Base-by-base conservation (phyloP, 2,329 filamentous ascomycete species). In the Neoascochyta sp. region DNA sequence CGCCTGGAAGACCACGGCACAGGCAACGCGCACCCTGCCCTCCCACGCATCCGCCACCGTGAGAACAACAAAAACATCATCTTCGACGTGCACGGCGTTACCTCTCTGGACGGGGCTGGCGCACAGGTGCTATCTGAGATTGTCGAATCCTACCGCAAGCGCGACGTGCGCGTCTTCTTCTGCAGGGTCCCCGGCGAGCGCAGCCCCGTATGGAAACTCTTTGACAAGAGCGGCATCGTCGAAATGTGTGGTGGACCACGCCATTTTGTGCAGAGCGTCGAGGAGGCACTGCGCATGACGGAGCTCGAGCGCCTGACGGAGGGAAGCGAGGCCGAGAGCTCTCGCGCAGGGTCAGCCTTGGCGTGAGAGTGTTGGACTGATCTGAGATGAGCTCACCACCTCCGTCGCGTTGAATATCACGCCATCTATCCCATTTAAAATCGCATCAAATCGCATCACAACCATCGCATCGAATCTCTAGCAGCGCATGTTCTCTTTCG, bases 51-150 rank as follows among this genome's bases (percentile, higher is more conserved):
- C 9, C 76, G 89, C 4, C 70, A 75, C 15, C 75, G 80, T n/a
- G 83, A 90, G 39, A 81, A 86, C 52, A 95, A 95, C 59, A 78
- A 80, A 47, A 95, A 95, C 55, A 74, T 98, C 61, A 88, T 98
- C 41, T 96, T 98, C 53, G 92, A 98, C 58, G 88, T 96, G 6
- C 90, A 96, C 49, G 92, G 92, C n/a, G 92, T 98, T 3, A 95
- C 89, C 0, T 84, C 83, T 16, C 80, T 98, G 50, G 92, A 98
- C 57, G 92, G 88, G 5, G 94, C 88, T 0, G 92, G 90, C 1
- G 84, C 86, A 0, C 92, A 96, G 64, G 90, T 96, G 1, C 70
- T 98, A 3, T 76, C 78, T 25, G 92, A 96, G 64, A 96, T 96
- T 46, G 86, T 98, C 10, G 70, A 79, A 26, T 75, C 71, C 16